These are phyloP conservation scores for Fusarium clavum DNA, from an alignment of 2,329 filamentous ascomycete genomes.

Conservation along the genomic window DNA sequence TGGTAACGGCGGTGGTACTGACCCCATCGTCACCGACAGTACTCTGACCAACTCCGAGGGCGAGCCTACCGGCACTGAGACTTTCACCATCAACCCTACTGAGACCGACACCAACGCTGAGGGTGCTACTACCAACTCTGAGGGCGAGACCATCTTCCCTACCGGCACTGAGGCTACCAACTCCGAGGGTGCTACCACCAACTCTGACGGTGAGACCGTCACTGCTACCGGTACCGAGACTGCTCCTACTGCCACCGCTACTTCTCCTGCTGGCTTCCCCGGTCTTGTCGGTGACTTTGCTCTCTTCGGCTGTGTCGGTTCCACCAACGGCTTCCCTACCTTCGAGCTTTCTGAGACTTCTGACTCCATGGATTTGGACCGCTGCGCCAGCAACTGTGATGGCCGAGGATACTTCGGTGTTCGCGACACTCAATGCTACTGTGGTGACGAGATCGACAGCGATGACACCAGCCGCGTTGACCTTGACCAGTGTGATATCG, in stretches of 20 bases:
- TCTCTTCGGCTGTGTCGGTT: constrained; percentile 46
- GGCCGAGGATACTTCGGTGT: constrained; percentile 45
- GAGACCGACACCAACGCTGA: not conserved
- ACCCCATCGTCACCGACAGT: constrained; percentile 11
- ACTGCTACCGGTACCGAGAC: constrained; percentile 42
- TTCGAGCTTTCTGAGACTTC: constrained; percentile 35
- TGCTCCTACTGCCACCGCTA: constrained; percentile 45
- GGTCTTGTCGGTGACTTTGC: constrained; percentile 33
- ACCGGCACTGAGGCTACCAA: not conserved
- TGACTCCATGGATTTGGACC: constrained; percentile 41
- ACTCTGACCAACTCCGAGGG: constrained; percentile 1
- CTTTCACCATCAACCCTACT: not conserved
- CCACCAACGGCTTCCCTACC: constrained; percentile 37
- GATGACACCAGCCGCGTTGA: constrained; percentile 20
- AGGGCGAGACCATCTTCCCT: constrained; percentile 6
- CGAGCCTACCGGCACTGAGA: not conserved
- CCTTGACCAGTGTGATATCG: constrained; percentile 24
- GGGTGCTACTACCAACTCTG: constrained; percentile 9
- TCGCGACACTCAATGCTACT: constrained; percentile 40
- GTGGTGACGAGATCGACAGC: constrained; percentile 33
- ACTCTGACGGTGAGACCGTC: constrained; percentile 10
- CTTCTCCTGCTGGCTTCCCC: constrained; percentile 35
- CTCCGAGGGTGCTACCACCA: constrained; percentile 1
- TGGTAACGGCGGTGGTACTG: not conserved
- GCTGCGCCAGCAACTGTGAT: constrained; percentile 43